Base-by-base conservation (phyloP, 2,329 filamentous ascomycete species). In the Aspergillus caelatus region DNA sequence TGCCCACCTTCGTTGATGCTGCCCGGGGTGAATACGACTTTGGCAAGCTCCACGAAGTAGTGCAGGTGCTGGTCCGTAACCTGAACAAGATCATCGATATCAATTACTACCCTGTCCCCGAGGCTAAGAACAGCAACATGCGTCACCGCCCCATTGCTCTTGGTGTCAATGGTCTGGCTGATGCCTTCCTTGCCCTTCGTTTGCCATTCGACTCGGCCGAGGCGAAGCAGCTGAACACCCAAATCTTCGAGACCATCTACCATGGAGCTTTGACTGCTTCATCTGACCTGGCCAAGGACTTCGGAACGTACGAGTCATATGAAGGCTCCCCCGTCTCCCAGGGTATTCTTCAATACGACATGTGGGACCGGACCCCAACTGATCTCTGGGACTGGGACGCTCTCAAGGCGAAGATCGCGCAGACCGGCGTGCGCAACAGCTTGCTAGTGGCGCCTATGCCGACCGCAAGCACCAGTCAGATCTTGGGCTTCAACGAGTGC, bases 211-310 rank as follows among this genome's bases (percentile, higher is more conserved):
- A 99, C 80, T 99, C 95, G 19, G 89, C 93, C 6, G 93, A 98
- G 82, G 95, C 95, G 67, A 92, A 90, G 71, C 87, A 95, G 79
- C 88, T 99, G 75, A 99, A 99, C 86, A 94, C 91, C 75, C 93
- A 99, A 80, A 98, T 99, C 80, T 99, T 99, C 70, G 95, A 99
- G 86, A 99, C 95, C 67, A 97, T 99, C 80, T 99, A 99, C 83
- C 95, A 99, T 79, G 95, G 90, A 77, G 92, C 93, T 62, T 84
- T 98, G 67, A 97, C 94, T 61, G 91, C 93, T 26, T 99, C 95
- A 0, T 89, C 91, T 75, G 89, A 97, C 62, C 83, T 98, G 68
- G 93, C 95, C 66, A 91, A 93, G 84, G 84, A 91, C 70, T 81
- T 94, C 62, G 95, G 95, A 4, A 80, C 93, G 7, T 99, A 99